Evolutionary conservation across 2,329 filamentous ascomycete genomes (phyloP), one percentile per base, ranked within the genome.

Genomic region (Apiospora arundinis): DNA sequence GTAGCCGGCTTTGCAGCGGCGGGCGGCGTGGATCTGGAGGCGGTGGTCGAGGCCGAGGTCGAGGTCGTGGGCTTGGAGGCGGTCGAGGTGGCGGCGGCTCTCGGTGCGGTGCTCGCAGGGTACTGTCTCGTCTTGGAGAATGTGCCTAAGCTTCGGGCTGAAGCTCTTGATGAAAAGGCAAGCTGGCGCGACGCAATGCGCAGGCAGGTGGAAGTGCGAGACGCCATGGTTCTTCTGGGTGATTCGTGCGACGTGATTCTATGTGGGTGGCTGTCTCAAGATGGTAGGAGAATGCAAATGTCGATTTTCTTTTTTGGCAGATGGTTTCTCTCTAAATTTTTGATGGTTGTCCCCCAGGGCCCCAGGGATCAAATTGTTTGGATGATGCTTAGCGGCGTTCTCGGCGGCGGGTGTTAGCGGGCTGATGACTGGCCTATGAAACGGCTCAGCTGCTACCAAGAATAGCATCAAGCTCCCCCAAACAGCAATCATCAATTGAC

Each of bases 41-140:
- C 67, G 67, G 68, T 42, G 46, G 32, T 14, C 25, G 74, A 70
- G 18, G 67, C 68, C 68, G 72, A 71, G 69, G 68, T 69, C 69
- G 67, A 75, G 70, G 67, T 42, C 48, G 69, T 14, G 32, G 73
- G 71, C 69, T 68, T 70, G 69, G 67, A 74, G 56, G 56, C 32
- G 70, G 68, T 48, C 60, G 69, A 37, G 63, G 45, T 66, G 49
- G 48, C n/a, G 2, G 67, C 5, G 46, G 45, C 67, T 32, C 56
- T 63, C 18, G 56, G 9, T 14, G 56, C 32, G 21, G 67, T 56
- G 45, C 18, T 49, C 46, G 67, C 52, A 56, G 67, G 32, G n/a
- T 46, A 49, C 9, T 49, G 46, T 44, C 65, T 67, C 14, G 65
- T 16, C 28, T 46, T 67, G 65, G 65, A 46, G 65, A 37, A 23